Evolutionary conservation across 192 early-diverging fungal species (phyloP), one percentile per base, ranked within the genome.

Genomic region (Coemansia sp.): DNA sequence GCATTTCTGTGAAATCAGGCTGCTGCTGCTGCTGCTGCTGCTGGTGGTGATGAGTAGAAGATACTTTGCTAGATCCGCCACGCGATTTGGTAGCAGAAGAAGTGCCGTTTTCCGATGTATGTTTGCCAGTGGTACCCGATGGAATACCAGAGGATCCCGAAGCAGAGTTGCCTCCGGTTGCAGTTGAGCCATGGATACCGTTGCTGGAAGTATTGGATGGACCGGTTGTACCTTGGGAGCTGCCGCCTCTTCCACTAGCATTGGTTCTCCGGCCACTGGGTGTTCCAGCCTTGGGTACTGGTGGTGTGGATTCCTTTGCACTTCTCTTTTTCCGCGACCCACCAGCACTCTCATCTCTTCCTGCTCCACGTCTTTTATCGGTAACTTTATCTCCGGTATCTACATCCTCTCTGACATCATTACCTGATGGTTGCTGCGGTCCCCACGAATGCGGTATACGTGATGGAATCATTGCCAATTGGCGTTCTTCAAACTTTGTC

Each of bases 401-500:
- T 32, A 1, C 38, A 28, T 3, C 30, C 38, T 26, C 18, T 34
- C 22, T 25, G 18, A 19, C 25, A 23, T 55, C 36, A 11, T 34
- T 37, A 15, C 19, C 40, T 40, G 40, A 1, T 40, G n/a, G 15
- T 29, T 26, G 2, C 38, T 42, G 40, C 40, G 49, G 7, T 8
- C 65, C 64, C 71, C 71, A 74, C 1, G 63, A 27, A 41, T 74
- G 70, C 34, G 55, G 39, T 24, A 67, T 74, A 5, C 58, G 48
- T 10, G 47, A 43, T 0, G 66, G 80, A n/a, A n/a, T n/a, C 24
- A 78, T 72, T 11, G 86, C 82, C 80, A 92, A 78, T 59, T 93
- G 91, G 35, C 92, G 86, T 43, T 97, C 93, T 61, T 97, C 92
- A 59, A 93, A 94, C 55, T 88, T 89, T 22, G 80, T 70, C 61